phyloP scores from a whole-genome alignment of 768 basidiomycete species.

The Rhizopogon vinicolor region DNA sequence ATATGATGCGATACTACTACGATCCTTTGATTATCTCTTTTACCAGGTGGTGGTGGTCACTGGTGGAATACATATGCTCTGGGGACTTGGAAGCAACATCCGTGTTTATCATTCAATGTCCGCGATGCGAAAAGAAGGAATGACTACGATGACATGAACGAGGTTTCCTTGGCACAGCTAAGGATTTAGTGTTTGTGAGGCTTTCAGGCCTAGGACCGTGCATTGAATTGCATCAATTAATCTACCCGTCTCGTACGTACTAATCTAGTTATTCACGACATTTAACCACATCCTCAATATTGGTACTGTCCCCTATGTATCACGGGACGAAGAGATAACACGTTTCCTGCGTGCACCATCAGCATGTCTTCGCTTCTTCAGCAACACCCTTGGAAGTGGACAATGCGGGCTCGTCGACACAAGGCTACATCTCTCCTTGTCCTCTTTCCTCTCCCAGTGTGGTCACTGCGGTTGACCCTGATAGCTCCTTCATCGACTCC shows the following conservation, averaged over 20 bases:
- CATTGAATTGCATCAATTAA: neutral
- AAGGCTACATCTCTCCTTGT: conserved; percentile 1
- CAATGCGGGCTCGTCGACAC: conserved; percentile 24
- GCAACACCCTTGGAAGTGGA: conserved; percentile 19
- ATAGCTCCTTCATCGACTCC: conserved; percentile 13
- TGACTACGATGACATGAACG: too few species aligned
- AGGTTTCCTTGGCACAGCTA: neutral
- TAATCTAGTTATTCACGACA: neutral
- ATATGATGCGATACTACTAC: too few species aligned
- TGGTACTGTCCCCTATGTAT: neutral
- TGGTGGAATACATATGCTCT: too few species aligned
- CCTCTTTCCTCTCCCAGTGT: conserved; percentile 15
- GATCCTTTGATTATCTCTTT: too few species aligned
- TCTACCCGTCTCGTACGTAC: neutral
- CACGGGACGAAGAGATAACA: conserved; percentile 15
- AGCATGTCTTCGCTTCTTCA: conserved; percentile 19
- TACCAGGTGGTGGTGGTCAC: too few species aligned
- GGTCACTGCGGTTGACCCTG: neutral
- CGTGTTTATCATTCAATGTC: too few species aligned
- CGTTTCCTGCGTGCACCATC: conserved; percentile 21
- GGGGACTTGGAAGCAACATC: too few species aligned
- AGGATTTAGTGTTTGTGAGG: neutral
- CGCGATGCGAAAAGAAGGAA: too few species aligned
- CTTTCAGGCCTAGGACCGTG: neutral
- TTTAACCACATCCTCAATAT: neutral